phyloP scores from a whole-genome alignment of 2,329 filamentous ascomycete species.

The Aspergillus uvarum region DNA sequence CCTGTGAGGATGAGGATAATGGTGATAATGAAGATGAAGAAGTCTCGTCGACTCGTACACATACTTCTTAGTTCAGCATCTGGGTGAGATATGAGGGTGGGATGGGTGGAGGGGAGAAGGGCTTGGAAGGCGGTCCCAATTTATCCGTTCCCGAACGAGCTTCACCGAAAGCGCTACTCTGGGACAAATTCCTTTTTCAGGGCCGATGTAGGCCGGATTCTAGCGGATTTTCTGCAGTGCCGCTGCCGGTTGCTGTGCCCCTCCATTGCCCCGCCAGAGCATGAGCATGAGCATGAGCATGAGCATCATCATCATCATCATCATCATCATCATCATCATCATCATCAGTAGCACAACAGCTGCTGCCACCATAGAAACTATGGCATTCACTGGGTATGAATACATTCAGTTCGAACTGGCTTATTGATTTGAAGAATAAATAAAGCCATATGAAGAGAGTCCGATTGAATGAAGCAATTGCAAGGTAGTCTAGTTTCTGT shows the following conservation, averaged over 20 bases:
- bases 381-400: no score
- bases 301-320: neutral
- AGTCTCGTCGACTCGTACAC: no score
- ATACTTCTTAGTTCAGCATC: neutral
- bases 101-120: neutral
- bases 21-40: no score
- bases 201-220: slow-evolving; percentile 7
- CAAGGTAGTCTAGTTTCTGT: no score
- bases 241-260: slow-evolving; percentile 1
- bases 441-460: no score
- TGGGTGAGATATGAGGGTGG: neutral
- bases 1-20: no score
- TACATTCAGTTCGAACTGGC: no score
- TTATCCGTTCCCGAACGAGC: slow-evolving; percentile 5
- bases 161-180: slow-evolving; percentile 8
- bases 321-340: neutral
- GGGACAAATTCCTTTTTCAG: slow-evolving; percentile 1
- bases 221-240: slow-evolving; percentile 1
- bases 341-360: neutral
- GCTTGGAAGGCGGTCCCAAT: neutral
- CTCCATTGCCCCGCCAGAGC: slow-evolving; percentile 5
- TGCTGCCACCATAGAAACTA: no score
- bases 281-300: neutral
- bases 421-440: no score
- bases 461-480: no score